These are phyloP conservation scores for Venturia asperata DNA, from an alignment of 2,329 filamentous ascomycete genomes.

Conservation along the genomic window DNA sequence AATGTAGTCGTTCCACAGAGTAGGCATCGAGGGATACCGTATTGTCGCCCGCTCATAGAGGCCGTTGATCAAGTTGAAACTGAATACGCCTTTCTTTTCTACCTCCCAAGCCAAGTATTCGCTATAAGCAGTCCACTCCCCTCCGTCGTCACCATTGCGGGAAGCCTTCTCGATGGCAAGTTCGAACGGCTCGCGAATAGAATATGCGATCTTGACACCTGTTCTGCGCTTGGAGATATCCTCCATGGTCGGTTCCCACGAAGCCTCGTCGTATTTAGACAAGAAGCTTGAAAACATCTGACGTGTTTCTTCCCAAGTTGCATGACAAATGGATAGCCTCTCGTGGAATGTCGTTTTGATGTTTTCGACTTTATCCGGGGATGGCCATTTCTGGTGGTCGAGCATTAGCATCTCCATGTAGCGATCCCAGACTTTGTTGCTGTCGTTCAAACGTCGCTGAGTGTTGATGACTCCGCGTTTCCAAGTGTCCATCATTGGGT, in stretches of 20 bases:
- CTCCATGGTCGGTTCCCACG: slow-evolving; percentile 70
- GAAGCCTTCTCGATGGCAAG: slow-evolving; percentile 54
- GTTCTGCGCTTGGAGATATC: slow-evolving; percentile 57
- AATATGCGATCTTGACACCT: slow-evolving; percentile 56
- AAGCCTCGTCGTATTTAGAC: slow-evolving; percentile 60
- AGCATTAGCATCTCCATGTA: slow-evolving; percentile 67
- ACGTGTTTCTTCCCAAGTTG: slow-evolving; percentile 67
- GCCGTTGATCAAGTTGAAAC: slow-evolving; percentile 48
- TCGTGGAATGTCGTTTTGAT: slow-evolving; percentile 64
- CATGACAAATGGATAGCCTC: slow-evolving; percentile 61
- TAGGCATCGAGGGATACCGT: slow-evolving; percentile 65
- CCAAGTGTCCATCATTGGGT: slow-evolving; percentile 61
- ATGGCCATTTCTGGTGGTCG: slow-evolving; percentile 52
- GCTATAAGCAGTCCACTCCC: slow-evolving; percentile 47
- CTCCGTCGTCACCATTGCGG: slow-evolving; percentile 49
- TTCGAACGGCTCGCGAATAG: slow-evolving; percentile 61
- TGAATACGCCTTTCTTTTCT: slow-evolving; percentile 48
- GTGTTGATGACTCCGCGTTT: slow-evolving; percentile 64
- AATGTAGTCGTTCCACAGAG: slow-evolving; percentile 76
- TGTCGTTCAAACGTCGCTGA: slow-evolving; percentile 67
- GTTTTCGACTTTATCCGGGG: slow-evolving; percentile 51
- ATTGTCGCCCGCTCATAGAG: slow-evolving; percentile 73
- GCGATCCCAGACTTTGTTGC: slow-evolving; percentile 71
- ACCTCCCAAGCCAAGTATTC: slow-evolving; percentile 86
- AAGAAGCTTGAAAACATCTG: slow-evolving; percentile 69